phyloP scores from a whole-genome alignment of 305 asterid genomes.

The Petunia hybrid region DNA sequence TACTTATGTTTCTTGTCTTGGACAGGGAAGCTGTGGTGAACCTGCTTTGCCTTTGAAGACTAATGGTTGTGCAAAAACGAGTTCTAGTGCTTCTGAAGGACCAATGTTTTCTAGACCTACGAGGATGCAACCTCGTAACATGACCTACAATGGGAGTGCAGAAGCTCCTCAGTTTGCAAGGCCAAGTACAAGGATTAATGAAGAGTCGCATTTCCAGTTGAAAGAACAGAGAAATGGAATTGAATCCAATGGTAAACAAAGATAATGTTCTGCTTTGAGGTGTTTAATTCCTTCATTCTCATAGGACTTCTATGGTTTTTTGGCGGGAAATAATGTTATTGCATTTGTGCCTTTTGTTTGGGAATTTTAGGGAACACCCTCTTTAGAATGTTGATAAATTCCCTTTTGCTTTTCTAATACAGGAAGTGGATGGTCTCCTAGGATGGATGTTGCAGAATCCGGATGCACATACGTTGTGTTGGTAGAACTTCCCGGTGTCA shows the following conservation, averaged over 20 bases:
- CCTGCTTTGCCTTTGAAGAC: slow-evolving; percentile 47
- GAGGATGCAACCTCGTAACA: slow-evolving; percentile 25
- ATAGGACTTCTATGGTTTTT: not conserved
- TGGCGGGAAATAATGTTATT: not conserved
- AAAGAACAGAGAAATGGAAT: slow-evolving; percentile 40
- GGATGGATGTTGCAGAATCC: slow-evolving; percentile 78
- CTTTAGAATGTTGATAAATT: not conserved
- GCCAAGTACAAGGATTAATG: slow-evolving; percentile 45
- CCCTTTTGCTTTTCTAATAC: not conserved
- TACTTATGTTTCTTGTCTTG: not conserved
- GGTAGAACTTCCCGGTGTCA: slow-evolving; percentile 79
- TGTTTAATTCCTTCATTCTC: too few species aligned
- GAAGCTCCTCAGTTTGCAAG: slow-evolving; percentile 60
- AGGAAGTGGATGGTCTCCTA: slow-evolving; percentile 65
- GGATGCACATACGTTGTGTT: slow-evolving; percentile 57
- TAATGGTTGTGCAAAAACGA: slow-evolving; percentile 33
- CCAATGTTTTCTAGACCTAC: slow-evolving; percentile 70
- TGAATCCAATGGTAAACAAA: slow-evolving; percentile 41
- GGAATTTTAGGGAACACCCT: not conserved
- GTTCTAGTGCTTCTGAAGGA: slow-evolving; percentile 41
- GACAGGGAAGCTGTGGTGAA: slow-evolving; percentile 51
- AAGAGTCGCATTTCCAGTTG: slow-evolving; percentile 35
- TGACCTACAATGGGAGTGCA: slow-evolving; percentile 32
- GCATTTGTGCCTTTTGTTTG: not conserved
- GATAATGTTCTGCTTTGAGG: not conserved